These are phyloP conservation scores for Epichloe festucae DNA, from an alignment of 2,329 filamentous ascomycete genomes.

Conservation along the genomic window DNA sequence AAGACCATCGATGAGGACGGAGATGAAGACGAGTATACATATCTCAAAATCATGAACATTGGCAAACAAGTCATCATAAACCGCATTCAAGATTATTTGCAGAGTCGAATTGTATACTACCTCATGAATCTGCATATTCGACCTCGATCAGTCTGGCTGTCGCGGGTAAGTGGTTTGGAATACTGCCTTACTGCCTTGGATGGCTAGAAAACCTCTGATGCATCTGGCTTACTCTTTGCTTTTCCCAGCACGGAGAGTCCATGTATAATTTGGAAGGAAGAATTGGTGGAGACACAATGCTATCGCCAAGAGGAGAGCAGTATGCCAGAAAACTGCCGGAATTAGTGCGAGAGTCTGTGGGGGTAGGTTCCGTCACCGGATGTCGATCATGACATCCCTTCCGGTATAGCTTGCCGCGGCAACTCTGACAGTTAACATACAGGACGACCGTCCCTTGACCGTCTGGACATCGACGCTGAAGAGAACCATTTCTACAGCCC, in stretches of 20 bases:
- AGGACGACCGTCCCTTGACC: conserved; percentile 48
- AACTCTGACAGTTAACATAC: conserved; percentile 5
- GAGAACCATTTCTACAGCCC: conserved; percentile 84
- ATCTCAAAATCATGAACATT: conserved; percentile 94
- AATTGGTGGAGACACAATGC: conserved; percentile 82
- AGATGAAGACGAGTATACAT: conserved; percentile 78
- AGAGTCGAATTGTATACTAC: conserved; percentile 94
- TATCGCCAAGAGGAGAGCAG: conserved; percentile 75
- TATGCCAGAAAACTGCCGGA: conserved; percentile 79
- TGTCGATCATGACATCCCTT: background rate
- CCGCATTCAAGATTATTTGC: conserved; percentile 89
- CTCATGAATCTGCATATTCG: conserved; percentile 98
- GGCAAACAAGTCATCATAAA: conserved; percentile 97
- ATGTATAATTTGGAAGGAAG: conserved; percentile 80
- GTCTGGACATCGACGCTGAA: conserved; percentile 53
- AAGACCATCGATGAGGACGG: conserved; percentile 72
- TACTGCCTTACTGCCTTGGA: too few relatives aligned
- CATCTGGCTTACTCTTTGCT: background rate
- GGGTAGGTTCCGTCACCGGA: conserved; percentile 40
- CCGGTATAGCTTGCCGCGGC: background rate
- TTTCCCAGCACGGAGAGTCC: conserved; percentile 74
- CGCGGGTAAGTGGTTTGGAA: conserved; percentile 48
- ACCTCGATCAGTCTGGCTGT: conserved; percentile 91
- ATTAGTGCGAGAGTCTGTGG: conserved; percentile 73
- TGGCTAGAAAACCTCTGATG: background rate